A percentile compares a stretch with the other conserved stretches of the same genome.
phyloP scores from a whole-genome alignment of 148 eudicot genomes.

The Spergularia marina region DNA sequence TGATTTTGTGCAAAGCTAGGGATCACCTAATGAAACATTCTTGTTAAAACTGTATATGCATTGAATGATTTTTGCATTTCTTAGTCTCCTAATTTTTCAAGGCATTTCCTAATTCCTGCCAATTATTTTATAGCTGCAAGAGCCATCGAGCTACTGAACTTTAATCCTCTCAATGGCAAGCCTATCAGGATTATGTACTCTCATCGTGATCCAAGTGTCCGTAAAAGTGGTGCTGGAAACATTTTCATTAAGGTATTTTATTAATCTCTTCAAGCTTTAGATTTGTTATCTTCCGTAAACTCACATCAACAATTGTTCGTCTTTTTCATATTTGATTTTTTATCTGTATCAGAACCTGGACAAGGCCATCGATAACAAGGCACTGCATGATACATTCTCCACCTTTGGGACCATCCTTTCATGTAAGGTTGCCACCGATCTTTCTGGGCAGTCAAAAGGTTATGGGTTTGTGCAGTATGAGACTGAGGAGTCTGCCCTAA shows the following conservation, averaged over 20 bases:
- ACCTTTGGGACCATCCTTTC: conserved; percentile 74
- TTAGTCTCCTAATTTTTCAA: not conserved
- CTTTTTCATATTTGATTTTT: not conserved
- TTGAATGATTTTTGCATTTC: not conserved
- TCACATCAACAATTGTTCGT: not conserved
- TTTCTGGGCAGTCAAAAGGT: conserved; percentile 82
- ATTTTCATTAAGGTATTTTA: conserved; percentile 76
- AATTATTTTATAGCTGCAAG: conserved; percentile 53
- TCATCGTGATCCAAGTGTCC: conserved; percentile 70
- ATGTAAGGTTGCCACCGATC: conserved; percentile 82
- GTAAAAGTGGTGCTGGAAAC: conserved; percentile 76
- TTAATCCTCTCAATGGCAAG: conserved; percentile 67
- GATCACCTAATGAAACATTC: not conserved
- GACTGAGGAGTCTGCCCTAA: conserved; percentile 69
- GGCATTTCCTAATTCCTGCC: not conserved
- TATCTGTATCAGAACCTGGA: conserved; percentile 65
- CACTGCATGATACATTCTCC: conserved; percentile 76
- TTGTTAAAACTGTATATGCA: not conserved
- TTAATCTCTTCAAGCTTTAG: not conserved
- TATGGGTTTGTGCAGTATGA: conserved; percentile 96
- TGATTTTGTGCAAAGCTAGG: too few relatives aligned
- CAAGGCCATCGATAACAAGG: conserved; percentile 83
- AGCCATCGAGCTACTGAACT: conserved; percentile 68
- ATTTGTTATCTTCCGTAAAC: not conserved
- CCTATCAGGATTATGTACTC: conserved; percentile 85